A percentile compares a stretch with the other conserved stretches of the same genome.
phyloP scores from a whole-genome alignment of 805 yeast species.

The Torulaspora quercuum region DNA sequence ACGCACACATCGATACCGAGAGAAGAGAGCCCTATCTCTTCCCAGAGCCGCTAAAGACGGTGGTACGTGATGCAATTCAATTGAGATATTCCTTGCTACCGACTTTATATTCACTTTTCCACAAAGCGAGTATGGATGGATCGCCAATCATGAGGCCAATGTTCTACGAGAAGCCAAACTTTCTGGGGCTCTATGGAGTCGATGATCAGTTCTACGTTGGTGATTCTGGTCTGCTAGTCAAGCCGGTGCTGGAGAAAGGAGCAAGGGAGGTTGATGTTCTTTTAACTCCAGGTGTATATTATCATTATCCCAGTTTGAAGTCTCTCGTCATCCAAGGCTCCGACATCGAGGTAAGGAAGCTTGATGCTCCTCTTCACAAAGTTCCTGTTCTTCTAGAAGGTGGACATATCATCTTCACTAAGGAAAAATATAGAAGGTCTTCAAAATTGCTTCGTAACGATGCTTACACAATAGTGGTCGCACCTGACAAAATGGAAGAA shows the following conservation, averaged over 20 bases:
- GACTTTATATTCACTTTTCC: slow-evolving; percentile 72
- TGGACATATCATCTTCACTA: slow-evolving; percentile 68
- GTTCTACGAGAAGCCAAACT: slow-evolving; percentile 51
- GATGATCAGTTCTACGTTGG: slow-evolving; percentile 87
- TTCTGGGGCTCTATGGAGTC: slow-evolving; percentile 45
- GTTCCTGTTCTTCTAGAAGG: slow-evolving; percentile 74
- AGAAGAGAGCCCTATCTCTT: slow-evolving; percentile 91
- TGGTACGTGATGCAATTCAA: slow-evolving; percentile 65
- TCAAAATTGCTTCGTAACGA: slow-evolving; percentile 70
- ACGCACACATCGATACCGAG: slow-evolving; percentile 90
- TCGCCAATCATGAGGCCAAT: slow-evolving; percentile 69
- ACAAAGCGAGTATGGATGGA: slow-evolving; percentile 57
- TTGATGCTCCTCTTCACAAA: slow-evolving; percentile 49
- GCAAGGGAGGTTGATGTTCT: slow-evolving; percentile 37
- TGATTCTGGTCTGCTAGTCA: slow-evolving; percentile 63
- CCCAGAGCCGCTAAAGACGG: slow-evolving; percentile 65
- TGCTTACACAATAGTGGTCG: slow-evolving; percentile 74
- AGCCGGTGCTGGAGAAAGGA: slow-evolving; percentile 68
- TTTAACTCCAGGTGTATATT: slow-evolving; percentile 52
- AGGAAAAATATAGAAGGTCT: slow-evolving; percentile 76
- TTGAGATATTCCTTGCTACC: slow-evolving; percentile 78
- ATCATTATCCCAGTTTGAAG: slow-evolving; percentile 46
- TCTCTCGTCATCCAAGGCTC: slow-evolving; percentile 34
- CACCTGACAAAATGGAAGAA: slow-evolving; percentile 45
- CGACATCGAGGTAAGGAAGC: slow-evolving; percentile 23